Base-by-base conservation (phyloP, 1,284 basidiomycete genomes). In the Ceratobasidium sp. region DNA sequence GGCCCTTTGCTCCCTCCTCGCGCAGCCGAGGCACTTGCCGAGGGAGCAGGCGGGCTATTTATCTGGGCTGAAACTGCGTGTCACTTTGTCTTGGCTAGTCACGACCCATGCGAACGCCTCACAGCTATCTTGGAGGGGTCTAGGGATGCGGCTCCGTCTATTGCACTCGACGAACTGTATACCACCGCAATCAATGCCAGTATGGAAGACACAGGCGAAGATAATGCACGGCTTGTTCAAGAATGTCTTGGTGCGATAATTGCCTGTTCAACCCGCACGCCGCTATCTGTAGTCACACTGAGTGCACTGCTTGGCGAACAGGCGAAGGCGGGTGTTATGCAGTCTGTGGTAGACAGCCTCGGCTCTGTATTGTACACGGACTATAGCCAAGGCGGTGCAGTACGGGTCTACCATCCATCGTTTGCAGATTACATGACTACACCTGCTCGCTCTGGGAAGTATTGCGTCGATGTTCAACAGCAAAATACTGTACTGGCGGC, bases 41-140 rank as follows among this genome's bases (percentile, higher is more conserved):
- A 44, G 13, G 4, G 64, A 13, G 78, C 78, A 4, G 62, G 23
- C 23, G 67, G 50, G 5, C 64, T 76, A n/a, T 78, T 78, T 57
- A 76, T 78, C 40, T 48, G 59, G n/a, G 78, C 78, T 15, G 38
- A 62, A 12, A 76, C 71, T 15, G 56, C 64, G 13, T 65, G 62
- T 20, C 10, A 48, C 20, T 26, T 65, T 26, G n/a, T 75, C 20
- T 33, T 26, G 13, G 40, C 46, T 38, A 48, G 62, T 59, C 50
- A 40, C 54, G 52, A 48, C 13, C 61, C 26, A 20, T 28, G 28
- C 20, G 64, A 17, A 48, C 46, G 17, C 46, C 17, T 33, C 33
- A 33, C 46, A 17, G 2, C 46, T 48, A 48, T 33, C 33, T 33
- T 33, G 4, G 33, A 33, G 33, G 33, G 46, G 17, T 48, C 46